A percentile compares a stretch with the other conserved stretches of the same genome.
These are phyloP conservation scores for Aspergillus clavatus DNA, from an alignment of 2,329 filamentous ascomycete genomes.

Conservation along the genomic window DNA sequence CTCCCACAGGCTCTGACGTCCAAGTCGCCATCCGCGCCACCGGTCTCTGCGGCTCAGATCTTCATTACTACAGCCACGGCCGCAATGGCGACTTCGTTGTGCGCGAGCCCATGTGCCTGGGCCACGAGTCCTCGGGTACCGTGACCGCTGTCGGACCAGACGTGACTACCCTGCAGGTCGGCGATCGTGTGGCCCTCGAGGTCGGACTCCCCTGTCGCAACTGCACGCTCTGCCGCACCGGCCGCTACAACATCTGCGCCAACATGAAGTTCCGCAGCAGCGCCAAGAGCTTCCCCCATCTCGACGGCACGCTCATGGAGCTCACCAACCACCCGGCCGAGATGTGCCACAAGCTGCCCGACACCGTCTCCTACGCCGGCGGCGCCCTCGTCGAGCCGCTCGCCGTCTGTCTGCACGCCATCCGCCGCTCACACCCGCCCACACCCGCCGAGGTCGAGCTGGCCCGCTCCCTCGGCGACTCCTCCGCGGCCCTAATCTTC, in stretches of 20 bases:
- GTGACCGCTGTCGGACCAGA: constrained; percentile 64
- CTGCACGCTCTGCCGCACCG: constrained; percentile 52
- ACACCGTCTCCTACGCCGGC: constrained; percentile 49
- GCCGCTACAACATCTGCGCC: constrained; percentile 60
- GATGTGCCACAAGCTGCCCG: constrained; percentile 56
- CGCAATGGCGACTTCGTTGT: constrained; percentile 83
- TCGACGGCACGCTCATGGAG: constrained; percentile 61
- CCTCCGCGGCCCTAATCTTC: constrained; percentile 52
- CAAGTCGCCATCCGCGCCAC: constrained; percentile 62
- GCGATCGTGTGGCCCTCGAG: constrained; percentile 88
- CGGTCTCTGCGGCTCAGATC: constrained; percentile 66
- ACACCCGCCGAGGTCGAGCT: constrained; percentile 31
- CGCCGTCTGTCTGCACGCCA: constrained; percentile 57
- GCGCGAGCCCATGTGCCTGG: constrained; percentile 74
- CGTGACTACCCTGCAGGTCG: constrained; percentile 59
- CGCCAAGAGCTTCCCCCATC: constrained; percentile 57
- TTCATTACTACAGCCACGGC: constrained; percentile 83
- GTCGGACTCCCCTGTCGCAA: constrained; percentile 77
- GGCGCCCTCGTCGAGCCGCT: constrained; percentile 58
- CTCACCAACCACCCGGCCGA: constrained; percentile 57
- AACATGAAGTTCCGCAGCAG: constrained; percentile 55
- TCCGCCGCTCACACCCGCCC: constrained; percentile 50
- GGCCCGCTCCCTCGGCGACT: constrained; percentile 38
- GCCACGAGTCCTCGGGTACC: constrained; percentile 73
- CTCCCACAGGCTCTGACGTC: constrained; percentile 52